These are phyloP conservation scores for Cephaloascus fragrans DNA, from an alignment of 805 yeast species.

Conservation along the genomic window DNA sequence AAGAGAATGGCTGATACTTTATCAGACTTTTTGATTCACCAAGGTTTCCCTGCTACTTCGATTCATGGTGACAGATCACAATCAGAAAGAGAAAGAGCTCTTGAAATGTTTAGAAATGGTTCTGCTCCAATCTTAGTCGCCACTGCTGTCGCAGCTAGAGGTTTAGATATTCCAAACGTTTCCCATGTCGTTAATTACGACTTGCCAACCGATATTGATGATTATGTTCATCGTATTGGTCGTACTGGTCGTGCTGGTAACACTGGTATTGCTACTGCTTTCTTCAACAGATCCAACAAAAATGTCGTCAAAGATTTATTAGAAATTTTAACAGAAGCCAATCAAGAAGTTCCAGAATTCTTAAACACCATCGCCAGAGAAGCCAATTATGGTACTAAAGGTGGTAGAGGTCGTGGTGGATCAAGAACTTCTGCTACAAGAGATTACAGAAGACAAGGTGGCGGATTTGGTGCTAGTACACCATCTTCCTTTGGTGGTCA, in stretches of 20 bases:
- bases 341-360: conserved; percentile 94
- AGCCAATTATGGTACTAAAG: conserved; percentile 41
- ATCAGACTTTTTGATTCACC: conserved; percentile 83
- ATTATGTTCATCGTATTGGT: conserved; percentile 98
- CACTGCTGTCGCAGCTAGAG: conserved; percentile 99
- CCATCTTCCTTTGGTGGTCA: conserved; percentile 8
- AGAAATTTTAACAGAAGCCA: conserved; percentile 86
- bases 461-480: conserved; percentile 4
- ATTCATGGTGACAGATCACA: conserved; percentile 99
- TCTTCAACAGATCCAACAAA: conserved; percentile 92
- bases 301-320: conserved; percentile 82
- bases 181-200: conserved; percentile 97
- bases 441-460: conserved; percentile 41
- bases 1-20: conserved; percentile 97
- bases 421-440: conserved; percentile 35
- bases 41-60: conserved; percentile 93
- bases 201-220: conserved; percentile 94
- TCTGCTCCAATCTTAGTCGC: conserved; percentile 92
- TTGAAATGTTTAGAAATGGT: conserved; percentile 89
- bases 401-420: conserved; percentile 34
- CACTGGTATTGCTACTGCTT: conserved; percentile 96
- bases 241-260: conserved; percentile 99
- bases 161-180: conserved; percentile 98
- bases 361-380: conserved; percentile 76
- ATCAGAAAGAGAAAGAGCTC: conserved; percentile 94